Percentiles rank a stretch among this genome's conserved stretches.
These are phyloP conservation scores for Pythium utonaiense DNA, from an alignment of 352 stramenopile species.

Conservation along the genomic window DNA sequence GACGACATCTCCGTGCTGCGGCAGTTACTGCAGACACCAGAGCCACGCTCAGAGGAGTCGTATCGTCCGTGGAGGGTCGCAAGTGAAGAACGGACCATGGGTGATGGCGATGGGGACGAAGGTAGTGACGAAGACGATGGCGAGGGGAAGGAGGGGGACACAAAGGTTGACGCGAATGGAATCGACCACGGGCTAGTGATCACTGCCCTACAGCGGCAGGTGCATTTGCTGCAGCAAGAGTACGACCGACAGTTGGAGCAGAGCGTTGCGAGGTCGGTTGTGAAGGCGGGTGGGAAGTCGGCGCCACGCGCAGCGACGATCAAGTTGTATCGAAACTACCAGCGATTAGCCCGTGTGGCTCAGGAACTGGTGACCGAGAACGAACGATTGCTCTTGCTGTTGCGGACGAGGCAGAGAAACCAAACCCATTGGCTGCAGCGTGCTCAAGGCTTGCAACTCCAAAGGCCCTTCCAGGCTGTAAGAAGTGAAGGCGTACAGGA, in stretches of 20 bases:
- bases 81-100: not conserved
- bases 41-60: not conserved
- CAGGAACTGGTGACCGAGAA: conserved; percentile 9
- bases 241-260: conserved; percentile 12
- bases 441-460: not conserved
- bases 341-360: conserved; percentile 12
- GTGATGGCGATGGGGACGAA: too few relatives aligned
- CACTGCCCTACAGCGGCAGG: conserved; percentile 6
- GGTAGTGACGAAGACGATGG: not conserved
- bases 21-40: conserved; percentile 2
- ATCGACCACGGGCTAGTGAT: not conserved
- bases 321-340: conserved; percentile 16
- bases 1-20: conserved; percentile 11
- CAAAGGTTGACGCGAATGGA: not conserved
- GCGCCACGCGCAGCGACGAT: conserved; percentile 12
- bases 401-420: not conserved
- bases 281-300: conserved; percentile 2
- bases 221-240: conserved; percentile 12
- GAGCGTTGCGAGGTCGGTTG: conserved; percentile 10
- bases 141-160: not conserved
- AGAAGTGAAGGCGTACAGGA: not conserved
- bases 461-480: not conserved
- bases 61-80: not conserved
- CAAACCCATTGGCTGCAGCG: not conserved
- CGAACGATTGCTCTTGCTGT: not conserved